Percentiles rank a stretch among this genome's conserved stretches.
Conservation (phyloP, 345 rosid genomes). For the Salix purpurea region DNA sequence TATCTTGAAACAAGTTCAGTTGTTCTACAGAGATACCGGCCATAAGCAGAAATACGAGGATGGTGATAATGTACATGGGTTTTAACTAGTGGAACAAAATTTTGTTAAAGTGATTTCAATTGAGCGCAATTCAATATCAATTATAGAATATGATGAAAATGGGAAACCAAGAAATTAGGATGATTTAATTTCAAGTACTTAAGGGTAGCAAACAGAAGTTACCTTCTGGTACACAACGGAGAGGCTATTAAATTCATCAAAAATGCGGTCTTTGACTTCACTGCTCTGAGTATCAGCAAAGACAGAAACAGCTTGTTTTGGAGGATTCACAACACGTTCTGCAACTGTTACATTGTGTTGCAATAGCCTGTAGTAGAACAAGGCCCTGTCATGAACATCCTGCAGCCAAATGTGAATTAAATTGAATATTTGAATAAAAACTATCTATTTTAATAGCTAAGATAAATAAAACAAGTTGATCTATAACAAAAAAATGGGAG, state of each 20-base stretch:
- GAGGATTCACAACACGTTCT: constrained; percentile 84
- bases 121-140: not conserved
- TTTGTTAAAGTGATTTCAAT: not conserved
- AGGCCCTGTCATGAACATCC: constrained; percentile 99
- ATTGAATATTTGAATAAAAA: not conserved
- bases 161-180: not conserved
- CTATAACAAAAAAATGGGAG: not conserved
- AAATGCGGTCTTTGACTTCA: constrained; percentile 90
- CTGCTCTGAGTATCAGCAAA: constrained; percentile 97
- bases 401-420: constrained; percentile 36
- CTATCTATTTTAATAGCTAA: not conserved
- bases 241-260: constrained; percentile 93
- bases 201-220: constrained; percentile 19
- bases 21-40: not conserved
- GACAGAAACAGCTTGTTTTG: constrained; percentile 96
- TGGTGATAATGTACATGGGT: not conserved
- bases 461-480: not conserved
- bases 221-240: constrained; percentile 95
- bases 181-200: constrained; percentile 1
- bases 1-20: not conserved
- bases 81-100: not conserved
- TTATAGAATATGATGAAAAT: not conserved
- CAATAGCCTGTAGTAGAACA: constrained; percentile 93
- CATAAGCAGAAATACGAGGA: not conserved
- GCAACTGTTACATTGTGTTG: constrained; percentile 67